Percentiles rank a stretch among this genome's conserved stretches.
These are phyloP conservation scores for Trichoderma endophyticum DNA, from an alignment of 2,329 filamentous ascomycete species.

Conservation along the genomic window DNA sequence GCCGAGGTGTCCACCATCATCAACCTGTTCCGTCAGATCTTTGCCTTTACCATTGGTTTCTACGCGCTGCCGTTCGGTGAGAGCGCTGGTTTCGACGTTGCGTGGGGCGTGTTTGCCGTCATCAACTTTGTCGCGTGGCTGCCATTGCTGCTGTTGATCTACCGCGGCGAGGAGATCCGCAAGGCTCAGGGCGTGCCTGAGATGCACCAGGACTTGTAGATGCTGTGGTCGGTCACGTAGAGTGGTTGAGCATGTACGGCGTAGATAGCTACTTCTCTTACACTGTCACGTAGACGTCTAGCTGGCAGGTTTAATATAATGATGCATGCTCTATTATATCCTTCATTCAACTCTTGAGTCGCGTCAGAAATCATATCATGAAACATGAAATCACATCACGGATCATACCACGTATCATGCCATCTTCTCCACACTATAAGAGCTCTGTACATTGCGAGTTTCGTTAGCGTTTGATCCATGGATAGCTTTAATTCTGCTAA, in stretches of 20 bases:
- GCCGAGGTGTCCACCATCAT: slow-evolving; percentile 10
- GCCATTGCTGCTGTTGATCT: background rate
- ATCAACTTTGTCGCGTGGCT: slow-evolving; percentile 4
- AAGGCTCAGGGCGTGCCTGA: slow-evolving; percentile 1
- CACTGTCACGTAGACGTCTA: background rate
- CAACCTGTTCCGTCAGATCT: slow-evolving; percentile 9
- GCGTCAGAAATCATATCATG: background rate
- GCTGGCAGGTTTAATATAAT: background rate
- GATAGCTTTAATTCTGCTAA: background rate
- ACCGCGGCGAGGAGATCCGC: background rate
- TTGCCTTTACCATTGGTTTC: slow-evolving; percentile 12
- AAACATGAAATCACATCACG: background rate
- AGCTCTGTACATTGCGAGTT: background rate
- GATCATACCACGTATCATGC: background rate
- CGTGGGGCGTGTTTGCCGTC: slow-evolving; percentile 6
- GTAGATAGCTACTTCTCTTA: background rate
- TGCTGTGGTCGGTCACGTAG: too few species aligned
- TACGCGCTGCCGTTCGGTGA: slow-evolving; percentile 6
- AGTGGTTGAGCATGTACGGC: background rate
- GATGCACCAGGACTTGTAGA: slow-evolving; percentile 11
- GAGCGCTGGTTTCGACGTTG: background rate
- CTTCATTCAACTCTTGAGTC: background rate
- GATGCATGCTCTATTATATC: background rate
- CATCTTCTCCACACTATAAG: background rate
- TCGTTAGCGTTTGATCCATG: background rate